phyloP scores from a whole-genome alignment of 192 early-diverging fungal genomes.

The Phycomyces blakesleeanus region DNA sequence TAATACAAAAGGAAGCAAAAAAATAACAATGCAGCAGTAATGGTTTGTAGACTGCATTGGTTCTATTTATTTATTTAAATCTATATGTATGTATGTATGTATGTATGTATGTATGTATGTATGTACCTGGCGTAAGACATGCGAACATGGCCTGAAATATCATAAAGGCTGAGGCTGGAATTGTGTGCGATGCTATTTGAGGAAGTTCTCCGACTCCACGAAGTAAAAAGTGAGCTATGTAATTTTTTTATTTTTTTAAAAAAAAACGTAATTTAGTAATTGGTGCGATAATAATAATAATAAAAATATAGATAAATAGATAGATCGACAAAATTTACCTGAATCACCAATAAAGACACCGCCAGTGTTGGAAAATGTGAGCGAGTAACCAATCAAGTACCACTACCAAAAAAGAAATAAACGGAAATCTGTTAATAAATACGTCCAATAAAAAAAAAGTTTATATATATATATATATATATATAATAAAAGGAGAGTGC shows the following conservation, averaged over 20 bases:
- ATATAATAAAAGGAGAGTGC: neutral
- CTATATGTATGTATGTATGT: no score
- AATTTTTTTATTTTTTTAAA: neutral
- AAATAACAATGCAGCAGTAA: neutral
- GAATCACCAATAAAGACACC: constrained; percentile 69
- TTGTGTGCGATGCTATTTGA: constrained; percentile 51
- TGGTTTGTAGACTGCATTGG: neutral
- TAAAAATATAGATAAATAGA: neutral
- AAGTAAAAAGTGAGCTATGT: constrained; percentile 50
- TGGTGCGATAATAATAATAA: no score
- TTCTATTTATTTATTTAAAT: no score
- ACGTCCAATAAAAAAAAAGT: constrained; percentile 7
- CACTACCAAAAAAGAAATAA: no score
- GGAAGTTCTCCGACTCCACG: constrained; percentile 53
- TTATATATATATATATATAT: neutral
- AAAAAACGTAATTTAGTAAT: no score
- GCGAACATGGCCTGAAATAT: constrained; percentile 84
- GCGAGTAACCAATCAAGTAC: constrained; percentile 70
- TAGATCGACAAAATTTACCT: constrained; percentile 14
- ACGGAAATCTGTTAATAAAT: constrained; percentile 15
- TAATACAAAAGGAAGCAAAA: neutral
- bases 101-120: neutral
- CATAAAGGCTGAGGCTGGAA: constrained; percentile 62
- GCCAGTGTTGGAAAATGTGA: constrained; percentile 64
- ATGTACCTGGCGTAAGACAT: constrained; percentile 40